Evolutionary conservation across 2,329 filamentous ascomycete species (phyloP).

Genomic region (Epichloe glyceriae): DNA sequence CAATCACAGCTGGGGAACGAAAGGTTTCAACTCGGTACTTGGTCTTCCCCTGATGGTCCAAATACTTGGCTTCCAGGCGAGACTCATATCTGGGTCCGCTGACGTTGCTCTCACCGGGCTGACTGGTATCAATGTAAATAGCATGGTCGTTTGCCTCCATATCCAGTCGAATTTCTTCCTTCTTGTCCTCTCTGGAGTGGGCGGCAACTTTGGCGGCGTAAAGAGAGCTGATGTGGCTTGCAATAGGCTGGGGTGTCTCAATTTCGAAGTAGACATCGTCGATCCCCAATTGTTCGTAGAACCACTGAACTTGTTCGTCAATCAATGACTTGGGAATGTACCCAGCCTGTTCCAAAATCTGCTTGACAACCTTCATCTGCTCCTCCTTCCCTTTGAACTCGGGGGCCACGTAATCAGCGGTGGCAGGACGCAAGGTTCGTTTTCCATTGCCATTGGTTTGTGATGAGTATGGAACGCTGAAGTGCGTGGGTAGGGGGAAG

Average conservation of each 20-base stretch:
- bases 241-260: slow-evolving; percentile 73
- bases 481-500: slow-evolving; percentile 83
- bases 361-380: slow-evolving; percentile 84
- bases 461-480: slow-evolving; percentile 52
- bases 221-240: slow-evolving; percentile 87
- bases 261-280: slow-evolving; percentile 98
- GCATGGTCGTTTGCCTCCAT: slow-evolving; percentile 93
- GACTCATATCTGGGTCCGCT: slow-evolving; percentile 85
- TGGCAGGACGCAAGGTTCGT: slow-evolving; percentile 71
- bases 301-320: slow-evolving; percentile 82
- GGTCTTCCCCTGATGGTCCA: slow-evolving; percentile 61
- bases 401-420: slow-evolving; percentile 86
- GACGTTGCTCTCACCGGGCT: slow-evolving; percentile 65
- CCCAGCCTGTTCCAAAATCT: slow-evolving; percentile 60
- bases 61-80: slow-evolving; percentile 87
- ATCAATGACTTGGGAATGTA: slow-evolving; percentile 80
- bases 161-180: slow-evolving; percentile 84
- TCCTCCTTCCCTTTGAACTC: slow-evolving; percentile 86
- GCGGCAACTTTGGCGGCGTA: slow-evolving; percentile 96
- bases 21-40: slow-evolving; percentile 96
- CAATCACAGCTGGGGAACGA: slow-evolving; percentile 73
- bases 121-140: slow-evolving; percentile 96
- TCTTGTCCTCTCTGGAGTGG: slow-evolving; percentile 84
- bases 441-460: slow-evolving; percentile 46
- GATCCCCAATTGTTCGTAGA: slow-evolving; percentile 94